A percentile compares a stretch with the other conserved stretches of the same genome.
These are phyloP conservation scores for Fusarium nygamai DNA, from an alignment of 2,329 filamentous ascomycete genomes.

Conservation along the genomic window DNA sequence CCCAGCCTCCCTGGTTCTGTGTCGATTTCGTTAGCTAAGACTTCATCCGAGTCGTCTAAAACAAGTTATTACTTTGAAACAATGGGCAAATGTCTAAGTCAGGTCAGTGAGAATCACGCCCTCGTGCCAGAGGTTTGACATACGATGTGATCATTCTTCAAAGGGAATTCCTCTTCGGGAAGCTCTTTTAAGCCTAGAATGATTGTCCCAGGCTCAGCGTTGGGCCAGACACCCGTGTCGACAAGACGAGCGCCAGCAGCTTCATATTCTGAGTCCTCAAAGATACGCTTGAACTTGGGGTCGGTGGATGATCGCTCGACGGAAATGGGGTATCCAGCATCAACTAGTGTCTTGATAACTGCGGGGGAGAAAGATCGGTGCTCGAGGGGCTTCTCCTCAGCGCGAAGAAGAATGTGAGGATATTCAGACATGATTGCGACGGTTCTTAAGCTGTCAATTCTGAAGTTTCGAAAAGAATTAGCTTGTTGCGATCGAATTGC, in stretches of 20 bases:
- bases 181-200: constrained; percentile 84
- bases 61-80: constrained; percentile 64
- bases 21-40: no score
- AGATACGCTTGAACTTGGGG: constrained; percentile 71
- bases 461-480: constrained; percentile 10
- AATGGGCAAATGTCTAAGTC: constrained; percentile 71
- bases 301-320: constrained; percentile 65
- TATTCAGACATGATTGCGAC: constrained; percentile 43
- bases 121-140: neutral
- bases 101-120: neutral
- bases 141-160: constrained; percentile 43
- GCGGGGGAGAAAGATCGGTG: constrained; percentile 52
- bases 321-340: constrained; percentile 74
- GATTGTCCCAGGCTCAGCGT: constrained; percentile 74
- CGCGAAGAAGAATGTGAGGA: constrained; percentile 60
- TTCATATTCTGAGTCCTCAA: constrained; percentile 69
- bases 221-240: constrained; percentile 72
- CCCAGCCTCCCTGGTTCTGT: constrained; percentile 77
- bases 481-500: neutral
- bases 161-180: constrained; percentile 72
- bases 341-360: constrained; percentile 64
- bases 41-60: no score
- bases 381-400: constrained; percentile 66
- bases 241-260: constrained; percentile 72
- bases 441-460: constrained; percentile 4